Percentiles rank a stretch among this genome's conserved stretches.
phyloP scores from a whole-genome alignment of 2,329 filamentous ascomycete species.

The Thelonectria blattea region DNA sequence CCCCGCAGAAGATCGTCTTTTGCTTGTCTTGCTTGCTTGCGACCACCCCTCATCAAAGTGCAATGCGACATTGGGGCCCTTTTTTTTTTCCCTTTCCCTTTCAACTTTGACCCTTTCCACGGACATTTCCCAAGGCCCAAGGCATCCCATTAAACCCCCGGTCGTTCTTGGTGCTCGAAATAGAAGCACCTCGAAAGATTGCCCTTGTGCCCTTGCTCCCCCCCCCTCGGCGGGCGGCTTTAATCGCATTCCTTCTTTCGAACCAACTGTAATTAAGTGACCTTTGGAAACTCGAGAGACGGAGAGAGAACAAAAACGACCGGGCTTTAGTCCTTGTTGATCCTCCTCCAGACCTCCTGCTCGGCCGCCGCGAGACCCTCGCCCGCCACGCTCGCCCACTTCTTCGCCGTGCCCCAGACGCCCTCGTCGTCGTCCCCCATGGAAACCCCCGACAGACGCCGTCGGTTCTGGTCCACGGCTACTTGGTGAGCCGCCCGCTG shows the following conservation, averaged over 20 bases:
- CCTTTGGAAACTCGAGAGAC: background rate
- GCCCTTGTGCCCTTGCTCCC: no score
- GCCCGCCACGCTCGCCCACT: slow-evolving; percentile 62
- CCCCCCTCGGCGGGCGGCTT: slow-evolving; percentile 18
- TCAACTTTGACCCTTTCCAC: slow-evolving; percentile 13
- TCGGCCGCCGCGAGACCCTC: slow-evolving; percentile 64
- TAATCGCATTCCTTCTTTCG: slow-evolving; percentile 34
- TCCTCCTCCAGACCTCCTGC: slow-evolving; percentile 66
- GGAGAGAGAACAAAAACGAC: no score
- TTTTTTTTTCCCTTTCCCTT: background rate
- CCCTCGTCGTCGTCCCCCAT: slow-evolving; percentile 47
- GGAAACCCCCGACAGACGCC: slow-evolving; percentile 26
- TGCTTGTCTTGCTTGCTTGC: background rate
- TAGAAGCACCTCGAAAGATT: slow-evolving; percentile 34
- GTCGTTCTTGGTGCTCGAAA: slow-evolving; percentile 29
- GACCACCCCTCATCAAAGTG: no score
- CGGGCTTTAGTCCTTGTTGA: slow-evolving; percentile 61
- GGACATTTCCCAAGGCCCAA: no score
- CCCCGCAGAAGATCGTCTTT: slow-evolving; percentile 31
- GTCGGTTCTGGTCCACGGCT: slow-evolving; percentile 37
- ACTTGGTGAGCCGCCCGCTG: slow-evolving; percentile 52
- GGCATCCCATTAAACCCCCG: slow-evolving; percentile 16
- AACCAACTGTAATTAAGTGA: slow-evolving; percentile 28
- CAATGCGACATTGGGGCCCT: slow-evolving; percentile 19
- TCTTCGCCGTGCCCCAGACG: slow-evolving; percentile 64